Evolutionary conservation across 1,284 basidiomycete species (phyloP).

Genomic region (Erythrobasidium hasegawianum): DNA sequence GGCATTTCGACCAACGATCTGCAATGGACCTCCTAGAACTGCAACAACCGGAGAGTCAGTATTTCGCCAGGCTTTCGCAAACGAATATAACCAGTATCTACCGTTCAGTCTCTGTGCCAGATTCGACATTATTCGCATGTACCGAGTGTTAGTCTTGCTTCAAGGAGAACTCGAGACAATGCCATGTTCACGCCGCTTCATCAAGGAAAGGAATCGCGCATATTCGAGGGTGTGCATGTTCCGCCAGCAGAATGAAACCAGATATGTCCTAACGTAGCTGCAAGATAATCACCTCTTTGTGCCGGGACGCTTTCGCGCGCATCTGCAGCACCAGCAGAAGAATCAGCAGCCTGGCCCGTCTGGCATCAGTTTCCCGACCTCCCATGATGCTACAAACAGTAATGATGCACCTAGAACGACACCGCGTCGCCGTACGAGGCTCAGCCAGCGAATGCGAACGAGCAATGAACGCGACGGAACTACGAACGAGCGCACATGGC

Average conservation of each 20-base stretch:
- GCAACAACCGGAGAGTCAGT: neutral
- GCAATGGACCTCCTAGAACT: conserved; percentile 28
- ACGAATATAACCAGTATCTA: neutral
- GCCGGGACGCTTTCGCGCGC: conserved; percentile 18
- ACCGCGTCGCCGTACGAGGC: conserved; percentile 6
- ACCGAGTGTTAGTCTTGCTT: neutral
- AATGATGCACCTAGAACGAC: conserved; percentile 7
- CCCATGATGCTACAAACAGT: neutral
- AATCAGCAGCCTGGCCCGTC: conserved; percentile 5
- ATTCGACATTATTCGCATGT: conserved; percentile 5
- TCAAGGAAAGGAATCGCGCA: conserved; percentile 30
- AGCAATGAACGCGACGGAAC: neutral
- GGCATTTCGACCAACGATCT: conserved; percentile 9
- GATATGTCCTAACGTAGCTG: too few species aligned
- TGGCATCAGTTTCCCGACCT: neutral
- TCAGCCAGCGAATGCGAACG: conserved; percentile 14
- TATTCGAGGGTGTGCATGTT: conserved; percentile 18
- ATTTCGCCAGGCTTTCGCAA: neutral
- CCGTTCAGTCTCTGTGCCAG: conserved; percentile 28
- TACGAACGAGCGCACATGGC: conserved; percentile 33
- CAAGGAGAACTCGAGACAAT: neutral
- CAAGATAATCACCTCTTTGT: conserved; percentile 18
- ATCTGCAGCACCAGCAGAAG: neutral
- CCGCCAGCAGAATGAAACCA: neutral
- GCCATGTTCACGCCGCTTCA: conserved; percentile 32